A percentile compares a stretch with the other conserved stretches of the same genome.
Evolutionary conservation across 2,329 filamentous ascomycete genomes (phyloP).

Genomic region (Colletotrichum abscissum): DNA sequence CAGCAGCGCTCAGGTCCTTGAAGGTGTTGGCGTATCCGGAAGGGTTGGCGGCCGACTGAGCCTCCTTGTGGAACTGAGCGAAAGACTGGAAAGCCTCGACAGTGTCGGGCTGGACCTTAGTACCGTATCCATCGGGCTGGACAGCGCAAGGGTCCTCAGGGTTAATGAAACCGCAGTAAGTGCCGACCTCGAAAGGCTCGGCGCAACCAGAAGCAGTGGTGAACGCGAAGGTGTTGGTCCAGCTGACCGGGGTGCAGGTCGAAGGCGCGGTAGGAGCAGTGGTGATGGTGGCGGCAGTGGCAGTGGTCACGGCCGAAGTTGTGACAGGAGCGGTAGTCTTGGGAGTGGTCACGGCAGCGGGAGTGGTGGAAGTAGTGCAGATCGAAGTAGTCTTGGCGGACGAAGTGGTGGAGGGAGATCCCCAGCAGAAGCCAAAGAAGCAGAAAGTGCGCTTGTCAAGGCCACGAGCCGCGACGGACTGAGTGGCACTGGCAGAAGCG

Average conservation of each 20-base stretch:
- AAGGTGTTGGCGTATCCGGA: conserved; percentile 22
- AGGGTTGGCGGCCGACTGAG: neutral
- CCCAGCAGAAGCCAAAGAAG: conserved; percentile 2
- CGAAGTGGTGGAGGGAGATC: neutral
- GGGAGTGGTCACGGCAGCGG: neutral
- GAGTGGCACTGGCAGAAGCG: conserved; percentile 20
- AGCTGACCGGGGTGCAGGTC: conserved; percentile 25
- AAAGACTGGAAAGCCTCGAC: conserved; percentile 6
- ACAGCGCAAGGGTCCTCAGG: conserved; percentile 29
- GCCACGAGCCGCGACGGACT: conserved; percentile 11
- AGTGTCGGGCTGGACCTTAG: conserved; percentile 14
- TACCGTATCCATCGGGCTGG: conserved; percentile 16
- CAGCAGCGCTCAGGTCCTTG: conserved; percentile 23
- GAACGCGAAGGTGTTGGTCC: conserved; percentile 23
- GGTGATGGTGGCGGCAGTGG: conserved; percentile 1
- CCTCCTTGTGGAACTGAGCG: conserved; percentile 4
- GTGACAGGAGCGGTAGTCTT: neutral
- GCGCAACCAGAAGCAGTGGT: conserved; percentile 16
- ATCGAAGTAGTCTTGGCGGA: neutral
- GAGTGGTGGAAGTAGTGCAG: neutral
- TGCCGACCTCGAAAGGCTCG: conserved; percentile 22
- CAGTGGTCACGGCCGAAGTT: neutral
- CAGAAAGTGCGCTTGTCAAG: conserved; percentile 11
- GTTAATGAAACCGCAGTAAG: conserved; percentile 30
- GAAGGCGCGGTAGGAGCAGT: neutral